These are phyloP conservation scores for Coemansia sp. DNA, from an alignment of 192 early-diverging fungal genomes.

Conservation along the genomic window DNA sequence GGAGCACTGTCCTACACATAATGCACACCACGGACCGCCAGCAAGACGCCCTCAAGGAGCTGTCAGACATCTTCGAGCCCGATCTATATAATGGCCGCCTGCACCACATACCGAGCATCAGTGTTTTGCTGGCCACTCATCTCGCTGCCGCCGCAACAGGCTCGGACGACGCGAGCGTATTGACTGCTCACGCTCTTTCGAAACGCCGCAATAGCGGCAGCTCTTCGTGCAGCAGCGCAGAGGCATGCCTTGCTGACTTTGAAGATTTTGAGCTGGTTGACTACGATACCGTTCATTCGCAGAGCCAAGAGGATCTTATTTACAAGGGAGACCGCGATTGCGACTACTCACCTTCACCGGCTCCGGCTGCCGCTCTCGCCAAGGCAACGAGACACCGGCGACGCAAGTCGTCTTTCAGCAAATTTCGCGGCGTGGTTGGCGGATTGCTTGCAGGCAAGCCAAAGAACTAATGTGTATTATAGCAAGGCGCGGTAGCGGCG, in stretches of 20 bases:
- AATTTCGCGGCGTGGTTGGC: conserved; percentile 16
- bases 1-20: conserved; percentile 2
- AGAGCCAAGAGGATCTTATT: conserved; percentile 26
- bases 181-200: background rate
- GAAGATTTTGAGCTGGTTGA: conserved; percentile 15
- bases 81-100: conserved; percentile 18
- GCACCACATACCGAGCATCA: conserved; percentile 28
- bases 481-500: background rate
- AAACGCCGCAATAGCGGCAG: conserved; percentile 24
- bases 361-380: background rate
- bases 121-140: conserved; percentile 17
- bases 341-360: conserved; percentile 8
- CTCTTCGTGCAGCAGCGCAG: conserved; percentile 1
- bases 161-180: background rate
- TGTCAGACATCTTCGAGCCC: conserved; percentile 47
- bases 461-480: background rate
- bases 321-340: background rate
- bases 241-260: conserved; percentile 9
- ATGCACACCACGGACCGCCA: conserved; percentile 21
- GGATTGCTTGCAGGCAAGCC: conserved; percentile 7
- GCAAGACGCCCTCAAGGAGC: conserved; percentile 11
- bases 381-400: conserved; percentile 8
- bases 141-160: background rate
- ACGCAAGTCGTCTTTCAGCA: conserved; percentile 18
- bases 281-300: conserved; percentile 17